Evolutionary conservation across 2,329 filamentous ascomycete genomes (phyloP).

Genomic region (Albophoma yamanashiensis): DNA sequence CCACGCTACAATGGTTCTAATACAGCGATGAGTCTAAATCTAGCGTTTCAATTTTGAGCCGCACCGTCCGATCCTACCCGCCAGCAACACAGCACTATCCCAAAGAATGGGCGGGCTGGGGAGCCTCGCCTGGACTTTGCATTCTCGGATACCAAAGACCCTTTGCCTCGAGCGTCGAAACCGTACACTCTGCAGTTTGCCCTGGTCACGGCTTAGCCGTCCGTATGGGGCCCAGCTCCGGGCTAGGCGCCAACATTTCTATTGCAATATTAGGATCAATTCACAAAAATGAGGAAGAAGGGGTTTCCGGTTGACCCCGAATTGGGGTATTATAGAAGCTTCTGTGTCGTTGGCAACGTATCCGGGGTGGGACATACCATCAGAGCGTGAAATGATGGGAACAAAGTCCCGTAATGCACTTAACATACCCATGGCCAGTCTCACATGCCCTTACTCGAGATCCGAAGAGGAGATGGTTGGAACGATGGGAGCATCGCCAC

Average conservation of each 20-base stretch:
- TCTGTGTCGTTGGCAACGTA: background rate
- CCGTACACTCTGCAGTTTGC: background rate
- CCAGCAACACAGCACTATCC: background rate
- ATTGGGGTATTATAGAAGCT: background rate
- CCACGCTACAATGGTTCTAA: background rate
- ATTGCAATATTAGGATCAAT: background rate
- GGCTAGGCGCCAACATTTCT: background rate
- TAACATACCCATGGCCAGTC: background rate
- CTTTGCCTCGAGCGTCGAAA: background rate
- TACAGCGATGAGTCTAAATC: background rate
- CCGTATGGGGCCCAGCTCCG: background rate
- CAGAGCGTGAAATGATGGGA: background rate
- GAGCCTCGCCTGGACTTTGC: background rate
- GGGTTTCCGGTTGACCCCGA: background rate
- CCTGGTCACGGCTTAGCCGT: background rate
- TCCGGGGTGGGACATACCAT: background rate
- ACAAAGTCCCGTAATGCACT: background rate
- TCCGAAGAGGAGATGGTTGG: slow-evolving; percentile 7
- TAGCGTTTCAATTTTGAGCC: background rate
- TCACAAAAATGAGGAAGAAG: background rate
- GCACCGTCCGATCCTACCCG: background rate
- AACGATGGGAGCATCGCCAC: background rate
- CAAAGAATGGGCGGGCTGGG: background rate
- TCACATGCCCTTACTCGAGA: slow-evolving; percentile 2
- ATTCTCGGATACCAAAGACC: background rate